A percentile compares a stretch with the other conserved stretches of the same genome.
phyloP scores from a whole-genome alignment of 2,329 filamentous ascomycete genomes.

The Trichoderma atrobrunneum region DNA sequence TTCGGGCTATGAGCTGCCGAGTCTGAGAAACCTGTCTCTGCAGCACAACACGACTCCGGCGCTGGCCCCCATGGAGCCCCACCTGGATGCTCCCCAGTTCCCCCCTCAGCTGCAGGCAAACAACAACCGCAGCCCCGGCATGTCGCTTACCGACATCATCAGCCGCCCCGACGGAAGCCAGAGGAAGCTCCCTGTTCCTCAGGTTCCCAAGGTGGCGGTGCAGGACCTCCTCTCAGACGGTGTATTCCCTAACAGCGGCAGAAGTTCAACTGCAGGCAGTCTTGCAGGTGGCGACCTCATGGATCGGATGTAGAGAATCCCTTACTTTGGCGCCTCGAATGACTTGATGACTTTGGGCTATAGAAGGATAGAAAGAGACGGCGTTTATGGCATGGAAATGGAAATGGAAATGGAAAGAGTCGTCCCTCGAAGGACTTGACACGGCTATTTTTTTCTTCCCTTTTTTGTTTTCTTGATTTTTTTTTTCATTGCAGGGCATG shows the following conservation, averaged over 20 bases:
- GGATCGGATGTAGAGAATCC: slow-evolving; percentile 47
- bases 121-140: slow-evolving; percentile 57
- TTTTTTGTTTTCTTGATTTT: neutral
- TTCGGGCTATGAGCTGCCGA: slow-evolving; percentile 76
- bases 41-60: slow-evolving; percentile 54
- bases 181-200: slow-evolving; percentile 85
- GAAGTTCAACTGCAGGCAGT: slow-evolving; percentile 75
- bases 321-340: slow-evolving; percentile 30
- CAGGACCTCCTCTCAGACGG: slow-evolving; percentile 75
- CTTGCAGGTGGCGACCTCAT: slow-evolving; percentile 69
- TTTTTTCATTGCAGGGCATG: slow-evolving; percentile 22
- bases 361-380: slow-evolving; percentile 41
- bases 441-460: slow-evolving; percentile 11
- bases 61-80: slow-evolving; percentile 58
- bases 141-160: slow-evolving; percentile 90
- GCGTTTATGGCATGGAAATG: slow-evolving; percentile 35
- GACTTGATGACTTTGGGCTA: slow-evolving; percentile 40
- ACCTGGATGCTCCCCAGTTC: slow-evolving; percentile 45
- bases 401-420: slow-evolving; percentile 18
- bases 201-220: slow-evolving; percentile 84
- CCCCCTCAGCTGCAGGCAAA: slow-evolving; percentile 51
- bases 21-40: slow-evolving; percentile 65
- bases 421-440: slow-evolving; percentile 10
- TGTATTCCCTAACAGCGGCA: slow-evolving; percentile 68
- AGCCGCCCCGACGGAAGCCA: slow-evolving; percentile 82